Conservation (phyloP, 768 basidiomycete genomes). For the Hysterangium stoloniferum region DNA sequence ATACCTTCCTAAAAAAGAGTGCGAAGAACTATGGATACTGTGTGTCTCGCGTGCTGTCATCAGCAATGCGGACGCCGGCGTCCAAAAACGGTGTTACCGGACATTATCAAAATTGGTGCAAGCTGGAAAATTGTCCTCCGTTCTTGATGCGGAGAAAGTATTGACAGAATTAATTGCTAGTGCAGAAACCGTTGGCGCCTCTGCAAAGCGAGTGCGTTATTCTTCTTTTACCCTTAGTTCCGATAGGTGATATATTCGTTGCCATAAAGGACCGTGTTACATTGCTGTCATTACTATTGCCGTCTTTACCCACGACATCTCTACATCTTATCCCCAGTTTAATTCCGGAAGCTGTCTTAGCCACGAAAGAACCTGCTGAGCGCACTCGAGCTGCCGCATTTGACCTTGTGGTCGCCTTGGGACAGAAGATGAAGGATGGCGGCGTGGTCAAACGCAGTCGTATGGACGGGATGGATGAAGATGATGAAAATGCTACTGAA, state of each 20-base stretch:
- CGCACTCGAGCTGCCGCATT: constrained; percentile 86
- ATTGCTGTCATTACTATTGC: constrained; percentile 63
- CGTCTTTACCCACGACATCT: constrained; percentile 55
- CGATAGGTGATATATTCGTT: constrained; percentile 11
- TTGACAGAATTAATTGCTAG: constrained; percentile 8
- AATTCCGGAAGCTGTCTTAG: constrained; percentile 89
- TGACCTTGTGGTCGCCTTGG: constrained; percentile 86
- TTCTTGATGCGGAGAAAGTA: constrained; percentile 16
- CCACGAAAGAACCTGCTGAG: constrained; percentile 95
- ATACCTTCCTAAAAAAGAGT: constrained; percentile 54
- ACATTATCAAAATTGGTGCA: constrained; percentile 71
- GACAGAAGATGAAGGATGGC: constrained; percentile 80
- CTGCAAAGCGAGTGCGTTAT: constrained; percentile 73
- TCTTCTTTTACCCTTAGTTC: neutral
- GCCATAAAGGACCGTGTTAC: constrained; percentile 67
- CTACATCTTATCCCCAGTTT: constrained; percentile 82
- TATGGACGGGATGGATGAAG: constrained; percentile 78
- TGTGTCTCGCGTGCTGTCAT: constrained; percentile 64
- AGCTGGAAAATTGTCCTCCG: constrained; percentile 44
- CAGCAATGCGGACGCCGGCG: constrained; percentile 70
- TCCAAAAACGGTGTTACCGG: constrained; percentile 95
- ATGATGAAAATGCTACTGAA: constrained; percentile 36
- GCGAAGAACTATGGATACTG: constrained; percentile 56
- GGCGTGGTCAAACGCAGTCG: constrained; percentile 72
- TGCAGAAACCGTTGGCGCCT: constrained; percentile 56